Percentiles rank a stretch among this genome's conserved stretches.
Conservation (phyloP, 2,329 filamentous ascomycete genomes). For the Diaporthe sp. region DNA sequence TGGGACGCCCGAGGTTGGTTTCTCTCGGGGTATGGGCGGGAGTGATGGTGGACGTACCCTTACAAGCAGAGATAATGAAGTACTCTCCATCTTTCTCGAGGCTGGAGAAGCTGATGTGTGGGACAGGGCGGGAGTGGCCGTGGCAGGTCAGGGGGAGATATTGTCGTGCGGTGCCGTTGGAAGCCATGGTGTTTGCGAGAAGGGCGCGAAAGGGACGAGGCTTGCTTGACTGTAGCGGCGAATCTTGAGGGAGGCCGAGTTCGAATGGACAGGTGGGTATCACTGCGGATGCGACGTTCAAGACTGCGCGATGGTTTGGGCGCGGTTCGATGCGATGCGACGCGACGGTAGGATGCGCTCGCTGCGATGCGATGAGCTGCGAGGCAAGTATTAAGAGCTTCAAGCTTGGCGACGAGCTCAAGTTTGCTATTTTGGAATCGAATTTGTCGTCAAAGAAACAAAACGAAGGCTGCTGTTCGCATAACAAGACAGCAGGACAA, state of each 20-base stretch:
- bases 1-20: background rate
- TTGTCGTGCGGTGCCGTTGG: conserved; percentile 51
- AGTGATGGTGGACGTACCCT: conserved; percentile 63
- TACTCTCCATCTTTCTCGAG: conserved; percentile 85
- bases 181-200: conserved; percentile 41
- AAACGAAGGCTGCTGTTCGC: conserved; percentile 1
- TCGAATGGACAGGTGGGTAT: conserved; percentile 3
- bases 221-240: background rate
- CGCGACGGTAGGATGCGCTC: background rate
- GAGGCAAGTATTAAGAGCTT: background rate
- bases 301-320: conserved; percentile 31
- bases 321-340: conserved; percentile 29
- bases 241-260: conserved; percentile 37
- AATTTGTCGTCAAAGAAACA: conserved; percentile 12
- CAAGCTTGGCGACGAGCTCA: background rate
- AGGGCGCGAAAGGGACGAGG: background rate
- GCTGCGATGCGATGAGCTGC: background rate
- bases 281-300: conserved; percentile 18
- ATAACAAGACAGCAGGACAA: conserved; percentile 20
- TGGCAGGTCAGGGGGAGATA: conserved; percentile 94
- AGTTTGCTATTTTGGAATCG: background rate
- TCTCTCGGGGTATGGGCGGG: background rate
- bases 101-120: conserved; percentile 89
- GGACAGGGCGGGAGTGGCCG: conserved; percentile 91
- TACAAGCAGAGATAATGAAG: conserved; percentile 93